Base-by-base conservation (phyloP, 1,284 basidiomycete species). In the Leccinum variabile region DNA sequence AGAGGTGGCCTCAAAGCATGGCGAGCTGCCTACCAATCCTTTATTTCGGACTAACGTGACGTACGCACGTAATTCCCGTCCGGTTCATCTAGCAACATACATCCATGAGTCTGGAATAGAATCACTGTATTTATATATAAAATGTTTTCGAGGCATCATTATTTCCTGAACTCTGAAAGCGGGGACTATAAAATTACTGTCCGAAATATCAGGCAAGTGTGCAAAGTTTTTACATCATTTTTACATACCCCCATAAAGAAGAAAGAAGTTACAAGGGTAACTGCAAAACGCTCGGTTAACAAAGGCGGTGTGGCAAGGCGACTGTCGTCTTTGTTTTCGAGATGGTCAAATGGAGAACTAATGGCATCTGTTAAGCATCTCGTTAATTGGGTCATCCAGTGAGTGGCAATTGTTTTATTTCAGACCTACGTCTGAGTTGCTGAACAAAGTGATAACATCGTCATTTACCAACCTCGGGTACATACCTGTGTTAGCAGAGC, bases 1-100 rank as follows among this genome's bases (percentile, higher is more conserved):
- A 84, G 78, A 0, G 83, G 83, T 6, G 94, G 84, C 0, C 90
- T 90, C 71, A 80, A 81, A 52, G 88, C 85, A 1, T 95, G 91
- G 92, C 80, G 76, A 67, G 71, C 73, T 50, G 77, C 78, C 35
- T 83, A 79, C 64, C 66, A 74, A 54, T 67, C 66, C 41, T 78
- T 71, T 60, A 41, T 74, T 3, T 54, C 32, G 32, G 63, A 74
- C 54, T 75, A 58, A n/a, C 28, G 52, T 46, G 39, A 57, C 1
- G 16, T 4, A n/a, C 30, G 5, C 14, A 59, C 11, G 11, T 30
- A 53, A 35, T 32, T 53, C 16, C n/a, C 8, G 39, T 53, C 16
- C 9, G 18, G 39, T 63, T 46, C 59, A 54, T 57, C 52, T 54
- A 52, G 22, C 16, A 30, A 28, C 14, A 52, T 30, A n/a, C 18